Percentiles rank a stretch among this genome's conserved stretches.
These are phyloP conservation scores for Pseudocohnilembus persalinus DNA, from an alignment of 169 alveolate genomes.

Conservation along the genomic window DNA sequence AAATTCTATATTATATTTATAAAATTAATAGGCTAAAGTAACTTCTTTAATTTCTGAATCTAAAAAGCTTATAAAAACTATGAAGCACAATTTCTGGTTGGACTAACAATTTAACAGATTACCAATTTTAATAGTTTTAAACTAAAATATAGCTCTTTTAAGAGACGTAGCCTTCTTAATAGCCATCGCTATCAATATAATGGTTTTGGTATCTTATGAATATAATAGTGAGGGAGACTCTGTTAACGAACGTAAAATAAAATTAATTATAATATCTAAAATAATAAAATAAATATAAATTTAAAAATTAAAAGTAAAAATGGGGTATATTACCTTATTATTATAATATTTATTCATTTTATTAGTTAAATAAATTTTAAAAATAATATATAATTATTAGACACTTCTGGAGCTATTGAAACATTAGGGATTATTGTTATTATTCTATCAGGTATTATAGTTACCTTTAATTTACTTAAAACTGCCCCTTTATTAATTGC, in stretches of 20 bases:
- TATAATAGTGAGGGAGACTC: not conserved
- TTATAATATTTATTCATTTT: too few species aligned
- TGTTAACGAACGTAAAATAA: not conserved
- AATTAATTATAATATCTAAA: not conserved
- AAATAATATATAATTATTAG: not conserved
- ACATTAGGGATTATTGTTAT: slow-evolving; percentile 34
- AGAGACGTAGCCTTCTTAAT: slow-evolving; percentile 42
- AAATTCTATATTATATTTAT: too few species aligned
- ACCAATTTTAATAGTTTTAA: slow-evolving; percentile 19
- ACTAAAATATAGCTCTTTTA: slow-evolving; percentile 25
- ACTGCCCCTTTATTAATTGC: slow-evolving; percentile 43
- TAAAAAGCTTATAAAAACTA: slow-evolving; percentile 26
- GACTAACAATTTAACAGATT: slow-evolving; percentile 26
- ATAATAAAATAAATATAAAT: too few species aligned
- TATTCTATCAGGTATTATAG: slow-evolving; percentile 36
- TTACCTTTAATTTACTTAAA: slow-evolving; percentile 28
- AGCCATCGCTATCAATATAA: slow-evolving; percentile 34
- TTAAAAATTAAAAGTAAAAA: too few species aligned
- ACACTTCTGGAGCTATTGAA: slow-evolving; percentile 4
- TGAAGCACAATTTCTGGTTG: slow-evolving; percentile 35
- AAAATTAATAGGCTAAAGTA: slow-evolving; percentile 18
- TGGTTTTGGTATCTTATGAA: slow-evolving; percentile 27
- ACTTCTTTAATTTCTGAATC: slow-evolving; percentile 31
- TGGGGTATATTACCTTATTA: too few species aligned
- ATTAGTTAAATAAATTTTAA: not conserved